phyloP scores from a whole-genome alignment of 305 asterid genomes.

The Rubia tinctorum region DNA sequence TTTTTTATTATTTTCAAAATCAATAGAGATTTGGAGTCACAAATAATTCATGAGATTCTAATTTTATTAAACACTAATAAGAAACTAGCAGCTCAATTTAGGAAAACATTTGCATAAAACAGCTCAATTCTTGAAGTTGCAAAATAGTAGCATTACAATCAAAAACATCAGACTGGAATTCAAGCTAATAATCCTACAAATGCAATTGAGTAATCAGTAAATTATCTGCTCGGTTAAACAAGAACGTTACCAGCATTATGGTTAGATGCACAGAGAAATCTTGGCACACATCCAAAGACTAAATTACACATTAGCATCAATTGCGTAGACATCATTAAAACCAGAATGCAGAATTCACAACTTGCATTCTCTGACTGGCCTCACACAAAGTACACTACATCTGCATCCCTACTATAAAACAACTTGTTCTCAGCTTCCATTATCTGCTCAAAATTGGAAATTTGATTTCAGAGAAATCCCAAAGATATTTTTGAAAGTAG shows the following conservation, averaged over 20 bases:
- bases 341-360: neutral
- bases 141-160: neutral
- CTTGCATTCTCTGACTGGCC: neutral
- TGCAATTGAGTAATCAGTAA: neutral
- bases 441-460: slow-evolving; percentile 43
- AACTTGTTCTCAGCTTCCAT: slow-evolving; percentile 61
- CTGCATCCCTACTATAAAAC: slow-evolving; percentile 51
- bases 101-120: neutral
- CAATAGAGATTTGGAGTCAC: too few relatives aligned
- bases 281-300: neutral
- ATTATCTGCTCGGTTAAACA: neutral
- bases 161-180: neutral
- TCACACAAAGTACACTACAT: slow-evolving; percentile 67
- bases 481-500: neutral
- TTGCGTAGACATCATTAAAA: neutral
- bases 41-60: too few relatives aligned
- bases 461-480: slow-evolving; percentile 8
- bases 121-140: neutral
- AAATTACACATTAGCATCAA: too few relatives aligned
- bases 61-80: neutral
- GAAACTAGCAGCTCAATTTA: neutral
- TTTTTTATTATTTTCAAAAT: too few relatives aligned
- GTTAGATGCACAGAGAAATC: neutral
- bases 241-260: neutral
- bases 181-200: neutral